Conservation (phyloP, 345 rosid genomes). For the Syzygium aromaticum region DNA sequence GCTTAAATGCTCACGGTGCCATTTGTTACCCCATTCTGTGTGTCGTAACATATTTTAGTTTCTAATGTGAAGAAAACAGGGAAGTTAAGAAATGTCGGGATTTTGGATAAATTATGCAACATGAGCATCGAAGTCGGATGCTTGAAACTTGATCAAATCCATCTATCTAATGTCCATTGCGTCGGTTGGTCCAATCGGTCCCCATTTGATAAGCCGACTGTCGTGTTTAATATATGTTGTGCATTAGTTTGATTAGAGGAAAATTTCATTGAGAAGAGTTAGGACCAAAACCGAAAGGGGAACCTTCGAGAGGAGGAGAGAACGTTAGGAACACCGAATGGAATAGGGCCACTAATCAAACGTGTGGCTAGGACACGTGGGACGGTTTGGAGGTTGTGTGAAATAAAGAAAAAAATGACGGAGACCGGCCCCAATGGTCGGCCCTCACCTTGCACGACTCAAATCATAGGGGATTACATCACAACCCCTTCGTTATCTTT, state of each 20-base stretch:
- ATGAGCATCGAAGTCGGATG: neutral
- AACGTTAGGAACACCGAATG: neutral
- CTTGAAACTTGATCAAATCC: neutral
- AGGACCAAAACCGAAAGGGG: neutral
- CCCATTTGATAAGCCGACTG: neutral
- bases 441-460: neutral
- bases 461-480: neutral
- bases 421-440: neutral
- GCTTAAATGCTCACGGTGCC: neutral
- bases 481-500: neutral
- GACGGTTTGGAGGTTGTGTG: neutral
- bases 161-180: neutral
- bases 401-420: neutral
- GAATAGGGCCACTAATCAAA: neutral
- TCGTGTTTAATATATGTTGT: neutral
- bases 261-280: neutral
- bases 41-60: neutral
- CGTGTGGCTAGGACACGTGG: conserved; percentile 11
- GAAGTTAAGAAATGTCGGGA: neutral
- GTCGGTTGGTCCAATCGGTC: neutral
- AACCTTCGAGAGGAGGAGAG: neutral
- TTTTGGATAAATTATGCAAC: neutral
- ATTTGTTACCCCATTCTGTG: neutral
- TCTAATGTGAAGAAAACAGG: neutral
- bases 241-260: neutral